Evolutionary conservation across 1,139 yeast genomes (phyloP).

Genomic region (Williopsis jadinii): DNA sequence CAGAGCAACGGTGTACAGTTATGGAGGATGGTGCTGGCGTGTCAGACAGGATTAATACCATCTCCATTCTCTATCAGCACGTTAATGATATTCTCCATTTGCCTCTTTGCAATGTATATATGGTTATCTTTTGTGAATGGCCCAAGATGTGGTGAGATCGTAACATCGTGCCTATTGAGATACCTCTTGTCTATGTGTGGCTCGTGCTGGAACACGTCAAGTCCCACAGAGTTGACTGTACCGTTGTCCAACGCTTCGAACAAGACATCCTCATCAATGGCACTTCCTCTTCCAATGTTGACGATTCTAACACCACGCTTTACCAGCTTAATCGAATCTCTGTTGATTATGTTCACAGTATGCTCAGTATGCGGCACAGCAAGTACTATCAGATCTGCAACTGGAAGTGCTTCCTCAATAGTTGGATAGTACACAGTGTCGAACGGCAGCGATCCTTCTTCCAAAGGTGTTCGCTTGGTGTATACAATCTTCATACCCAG

Average conservation of each 20-base stretch:
- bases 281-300: constrained; percentile 73
- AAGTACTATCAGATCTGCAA: constrained; percentile 52
- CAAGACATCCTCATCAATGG: constrained; percentile 68
- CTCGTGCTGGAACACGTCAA: constrained; percentile 73
- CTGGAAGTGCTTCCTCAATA: constrained; percentile 30
- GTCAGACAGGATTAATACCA: no score
- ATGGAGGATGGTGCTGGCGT: no score
- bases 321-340: constrained; percentile 35
- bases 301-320: constrained; percentile 59
- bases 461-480: constrained; percentile 47
- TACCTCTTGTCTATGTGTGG: constrained; percentile 50
- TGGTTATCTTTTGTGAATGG: constrained; percentile 16
- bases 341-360: constrained; percentile 52
- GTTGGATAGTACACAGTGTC: constrained; percentile 36
- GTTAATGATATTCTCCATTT: constrained; percentile 13
- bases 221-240: constrained; percentile 63
- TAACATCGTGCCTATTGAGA: constrained; percentile 53
- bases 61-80: constrained; percentile 4
- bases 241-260: constrained; percentile 63
- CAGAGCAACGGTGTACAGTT: no score
- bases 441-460: constrained; percentile 36
- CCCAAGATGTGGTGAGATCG: constrained; percentile 76
- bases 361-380: constrained; percentile 62
- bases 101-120: constrained; percentile 6
- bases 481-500: constrained; percentile 67